Percentiles rank a stretch among this genome's conserved stretches.
phyloP scores from a whole-genome alignment of 768 basidiomycete species.

The Trametes maxima region DNA sequence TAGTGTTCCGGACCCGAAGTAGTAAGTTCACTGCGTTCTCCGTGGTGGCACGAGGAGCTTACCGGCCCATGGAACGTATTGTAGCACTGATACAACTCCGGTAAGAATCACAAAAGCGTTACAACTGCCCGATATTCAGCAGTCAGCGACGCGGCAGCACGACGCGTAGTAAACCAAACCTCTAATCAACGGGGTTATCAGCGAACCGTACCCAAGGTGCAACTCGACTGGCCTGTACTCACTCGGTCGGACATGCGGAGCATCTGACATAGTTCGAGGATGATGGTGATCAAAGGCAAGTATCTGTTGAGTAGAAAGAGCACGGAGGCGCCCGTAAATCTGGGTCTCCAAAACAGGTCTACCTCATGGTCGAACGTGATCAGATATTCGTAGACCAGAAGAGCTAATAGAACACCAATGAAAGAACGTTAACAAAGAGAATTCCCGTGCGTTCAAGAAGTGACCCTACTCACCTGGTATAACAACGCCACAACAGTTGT shows the following conservation, averaged over 20 bases:
- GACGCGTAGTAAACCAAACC: not conserved
- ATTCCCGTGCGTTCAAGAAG: not conserved
- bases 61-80: not conserved
- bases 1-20: not conserved
- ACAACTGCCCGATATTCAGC: not conserved
- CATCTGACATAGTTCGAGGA: not conserved
- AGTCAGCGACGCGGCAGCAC: not conserved
- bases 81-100: not conserved
- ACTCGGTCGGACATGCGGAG: constrained; percentile 1
- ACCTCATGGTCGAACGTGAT: constrained; percentile 18
- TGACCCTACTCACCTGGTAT: not conserved
- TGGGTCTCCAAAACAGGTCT: constrained; percentile 15
- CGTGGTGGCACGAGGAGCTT: not conserved
- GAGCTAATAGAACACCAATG: not conserved
- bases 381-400: constrained; percentile 9
- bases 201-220: not conserved
- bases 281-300: not conserved
- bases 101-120: not conserved
- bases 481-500: not conserved
- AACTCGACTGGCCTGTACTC: not conserved
- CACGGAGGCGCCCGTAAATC: constrained; percentile 12
- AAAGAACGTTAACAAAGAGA: not conserved
- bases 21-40: not conserved
- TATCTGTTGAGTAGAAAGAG: constrained; percentile 17
- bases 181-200: not conserved